Evolutionary conservation across 1,284 basidiomycete genomes (phyloP), one percentile per base, ranked within the genome.

Genomic region (Mrakiaceae sp.): DNA sequence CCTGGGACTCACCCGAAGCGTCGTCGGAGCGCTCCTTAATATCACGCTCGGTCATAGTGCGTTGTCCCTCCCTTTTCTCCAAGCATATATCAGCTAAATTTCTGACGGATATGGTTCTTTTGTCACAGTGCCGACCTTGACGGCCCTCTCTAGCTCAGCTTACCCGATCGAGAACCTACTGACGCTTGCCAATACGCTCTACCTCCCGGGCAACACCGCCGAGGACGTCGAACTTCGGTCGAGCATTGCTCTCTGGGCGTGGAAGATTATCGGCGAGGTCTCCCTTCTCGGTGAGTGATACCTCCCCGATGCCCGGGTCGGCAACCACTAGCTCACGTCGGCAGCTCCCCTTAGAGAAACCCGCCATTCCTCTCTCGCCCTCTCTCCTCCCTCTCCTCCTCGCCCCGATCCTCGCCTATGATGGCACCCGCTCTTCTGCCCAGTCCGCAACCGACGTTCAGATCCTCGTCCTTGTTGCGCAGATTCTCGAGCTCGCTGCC

Each of bases 1-100:
- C 16, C 47, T 47, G 7, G 51, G 53, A 0, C 64, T 66, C 16
- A 48, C 47, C 42, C 57, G 58, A 43, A 54, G 56, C 4, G 53
- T 60, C 4, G 48, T 66, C 27, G 64, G 64, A 11, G 59, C 64
- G 39, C 60, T 66, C 6, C 47, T 66, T n/a, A 66, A 66, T 48
- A 60, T 66, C 48, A 40, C 55, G 12, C 54, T 66, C 12, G 64
- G 62, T 14, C 64, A 61, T 52, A 60, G 64, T 66, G 39, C 46
- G 59, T 55, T 40, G 27, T 40, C 3, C 27, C 10, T n/a, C 16
- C 39, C 7, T 12, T 11, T 46, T 51, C 16, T 39, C 11, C 27
- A 16, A 10, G 48, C 9, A 49, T 14, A 49, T 14, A 49, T 9
- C 48, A 7, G 10, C 27, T 55, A 6, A 3, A 9, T 10, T 44